phyloP scores from a whole-genome alignment of 768 basidiomycete species.

The Flagelloscypha sp. region DNA sequence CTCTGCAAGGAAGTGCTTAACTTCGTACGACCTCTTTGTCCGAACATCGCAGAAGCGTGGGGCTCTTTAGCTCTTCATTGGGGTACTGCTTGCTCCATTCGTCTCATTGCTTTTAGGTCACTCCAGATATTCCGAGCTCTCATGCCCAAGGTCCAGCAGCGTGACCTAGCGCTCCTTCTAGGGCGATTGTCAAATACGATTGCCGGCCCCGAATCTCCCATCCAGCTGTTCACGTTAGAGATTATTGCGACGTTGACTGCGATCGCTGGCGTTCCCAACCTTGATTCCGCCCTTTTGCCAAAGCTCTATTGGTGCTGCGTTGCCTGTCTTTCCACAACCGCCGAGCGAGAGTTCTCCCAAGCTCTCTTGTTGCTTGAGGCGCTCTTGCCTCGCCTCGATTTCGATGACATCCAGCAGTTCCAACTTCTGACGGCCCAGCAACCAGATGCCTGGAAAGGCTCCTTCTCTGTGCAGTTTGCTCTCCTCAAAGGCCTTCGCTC shows the following conservation, averaged over 20 bases:
- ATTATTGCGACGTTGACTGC: conserved; percentile 69
- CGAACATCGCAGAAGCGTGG: conserved; percentile 66
- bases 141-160: conserved; percentile 59
- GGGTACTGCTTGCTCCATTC: conserved; percentile 82
- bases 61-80: conserved; percentile 74
- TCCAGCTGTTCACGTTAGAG: conserved; percentile 78
- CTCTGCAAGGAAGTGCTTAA: conserved; percentile 59
- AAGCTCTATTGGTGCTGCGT: conserved; percentile 83
- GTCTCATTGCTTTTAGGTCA: conserved; percentile 79
- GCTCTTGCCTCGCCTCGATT: conserved; percentile 59
- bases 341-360: conserved; percentile 71
- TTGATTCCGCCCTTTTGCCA: conserved; percentile 58
- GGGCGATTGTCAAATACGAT: conserved; percentile 81
- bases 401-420: conserved; percentile 59
- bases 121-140: conserved; percentile 85
- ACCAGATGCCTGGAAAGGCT: conserved; percentile 65
- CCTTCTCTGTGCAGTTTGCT: conserved; percentile 56
- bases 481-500: conserved; percentile 77
- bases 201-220: conserved; percentile 64
- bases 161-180: conserved; percentile 70
- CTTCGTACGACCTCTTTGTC: conserved; percentile 61
- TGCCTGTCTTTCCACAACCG: conserved; percentile 75
- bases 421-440: conserved; percentile 61
- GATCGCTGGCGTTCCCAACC: conserved; percentile 45
- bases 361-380: conserved; percentile 56